These are phyloP conservation scores for Lignosus rhinocerotis DNA, from an alignment of 1,284 basidiomycete species.

Conservation along the genomic window DNA sequence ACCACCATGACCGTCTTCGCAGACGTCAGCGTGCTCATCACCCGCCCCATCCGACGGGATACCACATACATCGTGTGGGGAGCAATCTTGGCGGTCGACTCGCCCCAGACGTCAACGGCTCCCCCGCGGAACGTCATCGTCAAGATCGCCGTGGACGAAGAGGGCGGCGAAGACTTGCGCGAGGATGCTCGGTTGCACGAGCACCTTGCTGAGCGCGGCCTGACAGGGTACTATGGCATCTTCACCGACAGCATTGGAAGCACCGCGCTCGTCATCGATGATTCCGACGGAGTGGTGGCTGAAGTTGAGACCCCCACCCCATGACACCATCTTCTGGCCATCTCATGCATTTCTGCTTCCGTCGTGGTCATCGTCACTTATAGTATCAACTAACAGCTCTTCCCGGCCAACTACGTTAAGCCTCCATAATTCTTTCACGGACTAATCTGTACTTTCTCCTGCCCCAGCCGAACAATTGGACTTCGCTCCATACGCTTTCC, in stretches of 20 bases:
- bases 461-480: not conserved
- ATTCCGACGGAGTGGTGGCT: constrained; percentile 16
- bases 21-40: constrained; percentile 22
- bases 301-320: not conserved
- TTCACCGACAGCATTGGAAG: constrained; percentile 21
- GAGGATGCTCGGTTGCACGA: constrained; percentile 22
- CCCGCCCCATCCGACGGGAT: constrained; percentile 21
- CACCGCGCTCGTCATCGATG: constrained; percentile 22
- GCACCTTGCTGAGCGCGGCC: constrained; percentile 20
- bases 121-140: constrained; percentile 19
- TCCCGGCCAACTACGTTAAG: not conserved
- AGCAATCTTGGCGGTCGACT: constrained; percentile 19
- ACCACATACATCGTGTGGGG: constrained; percentile 25
- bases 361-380: not conserved
- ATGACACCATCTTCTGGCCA: not conserved
- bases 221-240: constrained; percentile 21
- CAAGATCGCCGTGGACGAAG: constrained; percentile 24
- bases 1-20: constrained; percentile 11
- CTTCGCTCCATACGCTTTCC: not conserved
- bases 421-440: not conserved
- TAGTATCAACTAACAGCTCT: not conserved
- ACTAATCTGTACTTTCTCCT: not conserved
- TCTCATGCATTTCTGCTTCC: not conserved
- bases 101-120: not conserved
- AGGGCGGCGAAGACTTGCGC: constrained; percentile 22